A percentile compares a stretch with the other conserved stretches of the same genome.
phyloP scores from a whole-genome alignment of 495 filamentous ascomycete species.

The Daldinia caldariorum region DNA sequence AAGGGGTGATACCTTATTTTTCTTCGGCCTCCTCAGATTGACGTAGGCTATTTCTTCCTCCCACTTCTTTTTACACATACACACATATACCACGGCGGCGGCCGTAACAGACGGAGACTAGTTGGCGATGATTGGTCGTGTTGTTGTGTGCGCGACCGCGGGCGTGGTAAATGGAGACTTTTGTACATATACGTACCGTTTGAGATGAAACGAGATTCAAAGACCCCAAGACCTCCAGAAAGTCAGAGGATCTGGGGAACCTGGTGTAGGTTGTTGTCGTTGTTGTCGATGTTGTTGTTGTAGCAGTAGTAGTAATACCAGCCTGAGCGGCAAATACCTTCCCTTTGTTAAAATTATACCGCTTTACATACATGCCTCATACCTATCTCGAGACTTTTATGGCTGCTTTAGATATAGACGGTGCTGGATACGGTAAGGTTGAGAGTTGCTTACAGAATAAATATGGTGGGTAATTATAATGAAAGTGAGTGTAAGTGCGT shows the following conservation, averaged over 20 bases:
- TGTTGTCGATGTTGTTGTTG: neutral
- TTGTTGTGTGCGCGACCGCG: slow-evolving; percentile 7
- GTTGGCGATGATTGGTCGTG: slow-evolving; percentile 31
- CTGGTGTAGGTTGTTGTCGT: too few species aligned
- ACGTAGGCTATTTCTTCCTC: slow-evolving; percentile 20
- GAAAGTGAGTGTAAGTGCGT: too few species aligned
- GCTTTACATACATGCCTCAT: neutral
- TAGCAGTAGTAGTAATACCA: slow-evolving; percentile 43
- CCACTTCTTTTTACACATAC: slow-evolving; percentile 19
- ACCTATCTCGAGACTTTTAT: neutral
- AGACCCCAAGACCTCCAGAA: slow-evolving; percentile 17
- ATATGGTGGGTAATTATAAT: too few species aligned
- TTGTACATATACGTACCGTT: slow-evolving; percentile 34
- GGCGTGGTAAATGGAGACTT: slow-evolving; percentile 25
- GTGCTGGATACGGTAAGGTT: neutral
- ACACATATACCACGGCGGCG: slow-evolving; percentile 17
- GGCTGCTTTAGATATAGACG: slow-evolving; percentile 1
- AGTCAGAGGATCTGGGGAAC: slow-evolving; percentile 19
- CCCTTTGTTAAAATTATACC: slow-evolving; percentile 38
- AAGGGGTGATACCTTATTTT: slow-evolving; percentile 7
- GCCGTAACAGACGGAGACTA: slow-evolving; percentile 10
- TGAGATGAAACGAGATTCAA: slow-evolving; percentile 26
- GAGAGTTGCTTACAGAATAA: neutral
- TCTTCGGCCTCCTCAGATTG: slow-evolving; percentile 34
- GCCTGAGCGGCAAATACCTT: slow-evolving; percentile 38